Conservation (phyloP, 169 alveolate genomes). For the Plasmodium ovale region DNA sequence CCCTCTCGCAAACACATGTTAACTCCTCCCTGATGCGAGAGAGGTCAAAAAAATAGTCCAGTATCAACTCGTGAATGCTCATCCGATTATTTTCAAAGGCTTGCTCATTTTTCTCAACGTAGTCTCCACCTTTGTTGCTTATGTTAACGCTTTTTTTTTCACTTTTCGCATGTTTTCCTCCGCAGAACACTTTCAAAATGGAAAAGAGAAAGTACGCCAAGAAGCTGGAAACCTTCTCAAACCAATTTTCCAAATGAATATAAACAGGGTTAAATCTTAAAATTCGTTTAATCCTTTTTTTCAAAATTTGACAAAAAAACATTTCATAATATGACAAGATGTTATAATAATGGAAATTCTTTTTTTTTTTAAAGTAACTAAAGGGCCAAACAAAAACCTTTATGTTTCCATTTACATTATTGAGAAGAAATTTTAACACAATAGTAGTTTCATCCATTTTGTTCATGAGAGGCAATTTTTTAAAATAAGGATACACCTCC, state of each 20-base stretch:
- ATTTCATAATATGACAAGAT: constrained; percentile 25
- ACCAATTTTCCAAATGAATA: constrained; percentile 72
- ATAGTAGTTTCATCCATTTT: constrained; percentile 26
- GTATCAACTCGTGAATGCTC: constrained; percentile 26
- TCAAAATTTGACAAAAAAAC: constrained; percentile 1
- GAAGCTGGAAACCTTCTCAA: constrained; percentile 2
- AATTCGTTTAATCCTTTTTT: constrained; percentile 24
- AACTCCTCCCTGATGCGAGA: constrained; percentile 9
- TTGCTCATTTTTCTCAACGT: not conserved
- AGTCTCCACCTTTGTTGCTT: not conserved
- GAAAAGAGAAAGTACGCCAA: constrained; percentile 41
- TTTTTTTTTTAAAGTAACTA: constrained; percentile 39
- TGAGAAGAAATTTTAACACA: constrained; percentile 44
- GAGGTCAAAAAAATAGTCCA: constrained; percentile 47
- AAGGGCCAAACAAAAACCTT: constrained; percentile 53
- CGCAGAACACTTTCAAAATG: constrained; percentile 33
- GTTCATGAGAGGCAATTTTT: constrained; percentile 18
- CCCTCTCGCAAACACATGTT: not conserved
- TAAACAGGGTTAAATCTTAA: constrained; percentile 15
- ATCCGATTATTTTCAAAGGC: constrained; percentile 9
- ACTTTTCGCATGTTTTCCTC: not conserved
- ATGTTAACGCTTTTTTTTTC: not conserved
- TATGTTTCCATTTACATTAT: constrained; percentile 41
- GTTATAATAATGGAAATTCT: not conserved
- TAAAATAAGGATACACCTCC: constrained; percentile 17